Base-by-base conservation (phyloP, 768 basidiomycete genomes). In the Sutorius australiensis region DNA sequence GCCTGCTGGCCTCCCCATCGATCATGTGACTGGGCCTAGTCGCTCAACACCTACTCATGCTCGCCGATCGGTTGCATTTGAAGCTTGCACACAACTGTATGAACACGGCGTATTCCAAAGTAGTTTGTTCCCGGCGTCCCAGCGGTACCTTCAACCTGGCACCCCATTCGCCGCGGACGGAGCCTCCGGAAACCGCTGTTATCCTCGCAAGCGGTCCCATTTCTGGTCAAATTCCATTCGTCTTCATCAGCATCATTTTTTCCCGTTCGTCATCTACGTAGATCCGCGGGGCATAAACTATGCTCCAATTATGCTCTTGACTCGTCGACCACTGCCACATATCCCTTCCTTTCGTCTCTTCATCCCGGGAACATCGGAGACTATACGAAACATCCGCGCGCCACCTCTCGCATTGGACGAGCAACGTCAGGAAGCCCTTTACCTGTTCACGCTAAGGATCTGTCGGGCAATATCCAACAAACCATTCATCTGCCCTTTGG, bases 401-500 rank as follows among this genome's bases (percentile, higher is more conserved):
- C 73, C 75, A 1, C 77, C 83, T 12, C 65, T 92, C 48, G 57
- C 68, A 14, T 48, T 87, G 8, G 73, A 79, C 33, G 61, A 76
- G 21, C 72, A 69, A 8, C 79, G 76, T 42, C 59, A 84, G 33
- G 62, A 75, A 11, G 62, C 74, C 10, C 69, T 92, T 19, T 75
- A 82, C 56, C 64, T 67, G 13, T 93, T 86, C 64, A 89, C 89
- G 2, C 50, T 83, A 16, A 77, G 87, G 51, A 48, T 89, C 16
- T 82, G 76, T 59, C 80, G 86, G 47, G 70, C 80, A 8, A 69
- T 87, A 11, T 71, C 78, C 59, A 91, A 90, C 70, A 92, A 89
- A 62, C 77, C 84, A 1, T 75, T 87, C 32, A 68, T 70, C n/a
- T 84, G 84, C 65, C 47, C 74, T 8, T 48, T 75, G 45, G 77